Conservation (phyloP, 352 stramenopile species). For the Pythium pectinolyticum region DNA sequence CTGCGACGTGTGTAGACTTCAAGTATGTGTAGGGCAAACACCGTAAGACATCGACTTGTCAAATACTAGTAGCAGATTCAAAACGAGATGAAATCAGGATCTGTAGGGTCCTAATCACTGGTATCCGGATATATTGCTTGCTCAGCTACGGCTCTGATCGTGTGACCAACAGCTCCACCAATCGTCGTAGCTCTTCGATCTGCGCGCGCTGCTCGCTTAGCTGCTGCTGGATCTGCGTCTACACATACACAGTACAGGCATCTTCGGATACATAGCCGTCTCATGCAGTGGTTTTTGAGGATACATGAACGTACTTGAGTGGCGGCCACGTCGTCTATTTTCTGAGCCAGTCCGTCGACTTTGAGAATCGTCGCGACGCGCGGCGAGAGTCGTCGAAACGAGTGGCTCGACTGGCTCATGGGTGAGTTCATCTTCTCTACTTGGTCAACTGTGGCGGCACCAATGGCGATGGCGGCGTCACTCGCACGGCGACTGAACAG, state of each 20-base stretch:
- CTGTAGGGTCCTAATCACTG: no score
- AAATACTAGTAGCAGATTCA: no score
- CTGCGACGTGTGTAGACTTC: not conserved
- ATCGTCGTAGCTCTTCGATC: slow-evolving; percentile 4
- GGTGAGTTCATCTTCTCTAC: slow-evolving; percentile 9
- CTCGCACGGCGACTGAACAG: slow-evolving; percentile 1
- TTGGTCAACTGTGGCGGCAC: no score
- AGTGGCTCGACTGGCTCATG: slow-evolving; percentile 2
- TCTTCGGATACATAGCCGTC: no score
- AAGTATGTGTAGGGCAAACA: no score
- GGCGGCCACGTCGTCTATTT: slow-evolving; percentile 8
- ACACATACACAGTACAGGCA: not conserved
- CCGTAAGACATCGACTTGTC: no score
- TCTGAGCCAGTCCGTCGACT: slow-evolving; percentile 1
- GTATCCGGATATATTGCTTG: no score
- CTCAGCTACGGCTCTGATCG: not conserved
- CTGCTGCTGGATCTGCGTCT: slow-evolving; percentile 7
- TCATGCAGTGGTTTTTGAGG: no score
- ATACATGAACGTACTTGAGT: slow-evolving; percentile 1
- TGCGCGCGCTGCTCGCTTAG: not conserved
- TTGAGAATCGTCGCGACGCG: slow-evolving; percentile 9
- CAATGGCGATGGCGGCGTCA: not conserved
- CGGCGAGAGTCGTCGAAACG: slow-evolving; percentile 9
- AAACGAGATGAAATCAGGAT: no score
- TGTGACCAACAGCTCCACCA: slow-evolving; percentile 6